Conservation (phyloP, 1,139 yeast species). For the Saccharomycopsis phalli region DNA sequence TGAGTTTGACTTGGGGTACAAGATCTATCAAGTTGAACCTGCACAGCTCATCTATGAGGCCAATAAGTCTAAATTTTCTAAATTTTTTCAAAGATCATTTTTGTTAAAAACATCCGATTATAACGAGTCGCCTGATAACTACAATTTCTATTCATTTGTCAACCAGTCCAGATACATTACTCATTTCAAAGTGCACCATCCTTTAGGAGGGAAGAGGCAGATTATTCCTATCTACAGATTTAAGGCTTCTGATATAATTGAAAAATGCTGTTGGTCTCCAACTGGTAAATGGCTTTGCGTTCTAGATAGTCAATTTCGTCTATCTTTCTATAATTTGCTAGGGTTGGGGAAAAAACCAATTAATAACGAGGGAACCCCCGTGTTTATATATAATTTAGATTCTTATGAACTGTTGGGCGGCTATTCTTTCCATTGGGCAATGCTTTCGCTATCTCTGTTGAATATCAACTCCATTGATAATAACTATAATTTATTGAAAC, state of each 20-base stretch:
- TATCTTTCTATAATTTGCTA: slow-evolving; percentile 10
- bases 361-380: neutral
- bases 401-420: slow-evolving; percentile 1
- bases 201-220: neutral
- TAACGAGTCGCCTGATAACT: neutral
- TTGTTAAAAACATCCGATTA: neutral
- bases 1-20: neutral
- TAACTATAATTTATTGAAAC: slow-evolving; percentile 7
- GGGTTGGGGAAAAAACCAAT: slow-evolving; percentile 9
- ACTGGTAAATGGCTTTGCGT: slow-evolving; percentile 17
- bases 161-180: slow-evolving; percentile 2
- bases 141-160: slow-evolving; percentile 1
- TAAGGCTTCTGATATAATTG: slow-evolving; percentile 1
- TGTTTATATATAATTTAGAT: neutral
- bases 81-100: neutral
- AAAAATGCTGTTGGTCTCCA: slow-evolving; percentile 9
- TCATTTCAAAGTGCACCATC: neutral
- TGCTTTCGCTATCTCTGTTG: slow-evolving; percentile 3
- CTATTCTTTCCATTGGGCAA: slow-evolving; percentile 4
- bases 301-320: slow-evolving; percentile 1
- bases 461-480: slow-evolving; percentile 6
- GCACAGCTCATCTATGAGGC: neutral
- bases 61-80: neutral
- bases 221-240: slow-evolving; percentile 5
- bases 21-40: neutral